A percentile compares a stretch with the other conserved stretches of the same genome.
These are phyloP conservation scores for Plasmodium inui DNA, from an alignment of 169 alveolate species.

Conservation along the genomic window DNA sequence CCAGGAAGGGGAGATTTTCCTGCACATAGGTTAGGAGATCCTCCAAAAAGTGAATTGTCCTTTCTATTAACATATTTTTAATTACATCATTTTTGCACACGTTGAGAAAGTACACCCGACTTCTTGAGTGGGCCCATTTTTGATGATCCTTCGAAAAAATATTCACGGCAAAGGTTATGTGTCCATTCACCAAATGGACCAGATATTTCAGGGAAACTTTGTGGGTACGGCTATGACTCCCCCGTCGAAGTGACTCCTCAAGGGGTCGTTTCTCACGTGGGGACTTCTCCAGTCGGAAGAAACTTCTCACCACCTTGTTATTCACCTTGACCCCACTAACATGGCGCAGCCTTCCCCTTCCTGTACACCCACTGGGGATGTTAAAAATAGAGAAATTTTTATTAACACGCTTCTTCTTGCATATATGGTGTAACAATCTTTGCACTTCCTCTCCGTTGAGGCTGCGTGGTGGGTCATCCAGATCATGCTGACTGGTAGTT, in stretches of 20 bases:
- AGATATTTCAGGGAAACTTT: constrained; percentile 33
- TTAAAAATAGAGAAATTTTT: constrained; percentile 54
- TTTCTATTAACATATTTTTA: constrained; percentile 47
- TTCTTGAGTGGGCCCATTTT: constrained; percentile 10
- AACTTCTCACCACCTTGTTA: constrained; percentile 13
- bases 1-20: not conserved
- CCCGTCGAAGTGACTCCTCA: not conserved
- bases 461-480: not conserved
- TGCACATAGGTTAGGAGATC: constrained; percentile 20
- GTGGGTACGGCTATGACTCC: not conserved
- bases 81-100: constrained; percentile 31
- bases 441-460: not conserved
- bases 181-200: constrained; percentile 61
- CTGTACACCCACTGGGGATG: not conserved
- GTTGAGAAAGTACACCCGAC: constrained; percentile 26
- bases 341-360: not conserved
- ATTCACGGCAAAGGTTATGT: constrained; percentile 35
- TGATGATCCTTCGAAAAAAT: constrained; percentile 26
- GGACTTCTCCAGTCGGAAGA: not conserved
- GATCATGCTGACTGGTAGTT: not conserved
- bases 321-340: not conserved
- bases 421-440: not conserved
- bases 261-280: constrained; percentile 10
- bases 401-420: constrained; percentile 10
- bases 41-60: constrained; percentile 48